Base-by-base conservation (phyloP, 2,329 filamentous ascomycete genomes). In the Pseudocercospora cruenta region DNA sequence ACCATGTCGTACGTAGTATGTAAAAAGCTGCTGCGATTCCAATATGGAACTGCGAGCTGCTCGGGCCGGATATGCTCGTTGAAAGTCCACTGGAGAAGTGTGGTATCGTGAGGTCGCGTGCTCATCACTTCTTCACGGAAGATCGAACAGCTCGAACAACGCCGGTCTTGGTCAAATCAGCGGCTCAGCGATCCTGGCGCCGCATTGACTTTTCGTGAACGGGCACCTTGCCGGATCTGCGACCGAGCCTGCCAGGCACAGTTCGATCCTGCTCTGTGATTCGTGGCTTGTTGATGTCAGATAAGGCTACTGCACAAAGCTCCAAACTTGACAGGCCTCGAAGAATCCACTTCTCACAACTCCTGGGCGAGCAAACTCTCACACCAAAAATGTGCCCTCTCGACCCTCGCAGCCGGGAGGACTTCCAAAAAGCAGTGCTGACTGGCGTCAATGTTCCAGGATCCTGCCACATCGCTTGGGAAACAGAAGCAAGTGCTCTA, bases 401-500 rank as follows among this genome's bases (percentile, higher is more conserved):
- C 51, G 16, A 14, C 21, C 51, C 51, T 26, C 14, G 51, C 24
- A 28, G 21, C 24, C 24, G 21, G 51, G 26, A 54, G 24, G 22
- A 54, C 51, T 54, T 54, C 24, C 51, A 55, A 28, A 33, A 55
- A 10, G 51, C 51, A 55, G 51, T 55, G 51, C 51, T 33, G 51
- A 55, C 26, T 31, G 51, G 51, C 51, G 26, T 31, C 12, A 31
- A 19, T 19, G 51, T 55, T 16, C 51, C 26, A 24, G 22, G 51
- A 33, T 55, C 16, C 26, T 33, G 10, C 16, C 22, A 19, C 51
- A n/a, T 31, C 51, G 21, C 51, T 26, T 26, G 51, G 16, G 16
- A 55, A 55, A 55, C 10, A 31, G 26, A 55, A 55, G 26, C 33
- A 55, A 55, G 47, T 51, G 21, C 24, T 55, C 24, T 31, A n/a